Evolutionary conservation across 805 yeast species (phyloP).

Genomic region (Priceomyces fermenticarens): DNA sequence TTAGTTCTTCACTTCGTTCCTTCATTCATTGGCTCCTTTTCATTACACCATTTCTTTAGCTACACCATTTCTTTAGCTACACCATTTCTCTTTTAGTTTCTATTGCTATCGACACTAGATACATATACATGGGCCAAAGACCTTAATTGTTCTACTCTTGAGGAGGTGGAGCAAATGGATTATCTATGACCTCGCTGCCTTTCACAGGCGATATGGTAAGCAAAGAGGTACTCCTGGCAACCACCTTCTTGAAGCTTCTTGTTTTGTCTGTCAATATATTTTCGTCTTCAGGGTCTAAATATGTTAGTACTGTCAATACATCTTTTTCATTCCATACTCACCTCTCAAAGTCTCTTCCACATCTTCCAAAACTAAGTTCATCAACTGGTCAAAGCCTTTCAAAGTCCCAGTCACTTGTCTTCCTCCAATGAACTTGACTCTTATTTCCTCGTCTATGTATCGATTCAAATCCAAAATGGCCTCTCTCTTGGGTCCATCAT

Average conservation of each 20-base stretch:
- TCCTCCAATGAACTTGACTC: conserved; percentile 83
- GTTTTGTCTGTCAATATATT: conserved; percentile 52
- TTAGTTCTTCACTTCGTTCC: too few species aligned
- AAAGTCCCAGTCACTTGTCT: conserved; percentile 77
- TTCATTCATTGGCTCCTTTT: too few species aligned
- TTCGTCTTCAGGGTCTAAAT: conserved; percentile 59
- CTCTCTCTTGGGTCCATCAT: conserved; percentile 83
- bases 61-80: too few species aligned
- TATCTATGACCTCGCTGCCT: conserved; percentile 67
- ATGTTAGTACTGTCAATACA: conserved; percentile 11
- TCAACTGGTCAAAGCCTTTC: conserved; percentile 79
- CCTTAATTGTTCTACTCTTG: background rate
- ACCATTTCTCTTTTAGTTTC: background rate
- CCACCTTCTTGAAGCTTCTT: conserved; percentile 72
- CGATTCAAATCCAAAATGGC: conserved; percentile 80
- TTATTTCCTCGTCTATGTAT: conserved; percentile 68
- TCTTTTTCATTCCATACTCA: conserved; percentile 19
- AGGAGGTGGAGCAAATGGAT: conserved; percentile 50
- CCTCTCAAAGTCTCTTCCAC: conserved; percentile 64
- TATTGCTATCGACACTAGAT: background rate
- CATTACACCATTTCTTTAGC: too few species aligned
- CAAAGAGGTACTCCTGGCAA: conserved; percentile 81
- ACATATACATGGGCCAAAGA: background rate
- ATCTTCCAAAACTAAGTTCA: conserved; percentile 75
- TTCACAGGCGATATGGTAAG: conserved; percentile 72